Evolutionary conservation across 2,329 filamentous ascomycete genomes (phyloP).

Genomic region (Apiospora hydei): DNA sequence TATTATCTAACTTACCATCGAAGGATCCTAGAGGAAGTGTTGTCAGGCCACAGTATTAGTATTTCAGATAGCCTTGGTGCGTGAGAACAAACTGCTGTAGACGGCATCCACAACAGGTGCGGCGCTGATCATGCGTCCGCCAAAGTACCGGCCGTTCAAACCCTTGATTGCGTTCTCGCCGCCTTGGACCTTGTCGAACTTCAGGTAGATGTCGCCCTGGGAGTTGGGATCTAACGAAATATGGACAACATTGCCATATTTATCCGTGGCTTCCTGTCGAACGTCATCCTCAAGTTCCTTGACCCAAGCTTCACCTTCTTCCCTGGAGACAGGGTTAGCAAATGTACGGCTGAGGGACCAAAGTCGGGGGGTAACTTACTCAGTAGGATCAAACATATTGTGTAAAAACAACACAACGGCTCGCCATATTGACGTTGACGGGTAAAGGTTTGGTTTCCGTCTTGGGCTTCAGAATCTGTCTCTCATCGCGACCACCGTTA

Average conservation of each 20-base stretch:
- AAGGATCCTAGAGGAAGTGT: constrained; percentile 55
- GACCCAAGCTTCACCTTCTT: constrained; percentile 86
- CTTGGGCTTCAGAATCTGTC: constrained; percentile 78
- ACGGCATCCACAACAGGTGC: constrained; percentile 97
- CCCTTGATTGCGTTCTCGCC: constrained; percentile 98
- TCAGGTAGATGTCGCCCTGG: constrained; percentile 95
- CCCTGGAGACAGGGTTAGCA: constrained; percentile 62
- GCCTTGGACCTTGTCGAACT: constrained; percentile 94
- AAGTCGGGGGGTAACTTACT: constrained; percentile 67
- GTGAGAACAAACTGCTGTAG: constrained; percentile 95
- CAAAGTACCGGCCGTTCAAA: constrained; percentile 96
- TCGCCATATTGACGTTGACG: constrained; percentile 89
- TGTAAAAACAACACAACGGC: constrained; percentile 90
- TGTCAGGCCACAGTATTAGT: constrained; percentile 60
- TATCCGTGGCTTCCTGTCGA: constrained; percentile 87
- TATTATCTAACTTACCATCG: constrained; percentile 17
- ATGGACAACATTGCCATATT: constrained; percentile 98
- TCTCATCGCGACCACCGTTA: constrained; percentile 70
- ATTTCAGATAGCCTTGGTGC: constrained; percentile 80
- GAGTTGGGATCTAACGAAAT: constrained; percentile 94
- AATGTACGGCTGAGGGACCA: not conserved
- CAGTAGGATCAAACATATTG: constrained; percentile 92
- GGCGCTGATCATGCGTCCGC: constrained; percentile 89
- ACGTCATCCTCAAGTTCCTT: constrained; percentile 96
- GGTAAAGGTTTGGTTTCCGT: constrained; percentile 80